These are phyloP conservation scores for Solanum bulbocastanum DNA, from an alignment of 257 asterid genomes.

Conservation along the genomic window DNA sequence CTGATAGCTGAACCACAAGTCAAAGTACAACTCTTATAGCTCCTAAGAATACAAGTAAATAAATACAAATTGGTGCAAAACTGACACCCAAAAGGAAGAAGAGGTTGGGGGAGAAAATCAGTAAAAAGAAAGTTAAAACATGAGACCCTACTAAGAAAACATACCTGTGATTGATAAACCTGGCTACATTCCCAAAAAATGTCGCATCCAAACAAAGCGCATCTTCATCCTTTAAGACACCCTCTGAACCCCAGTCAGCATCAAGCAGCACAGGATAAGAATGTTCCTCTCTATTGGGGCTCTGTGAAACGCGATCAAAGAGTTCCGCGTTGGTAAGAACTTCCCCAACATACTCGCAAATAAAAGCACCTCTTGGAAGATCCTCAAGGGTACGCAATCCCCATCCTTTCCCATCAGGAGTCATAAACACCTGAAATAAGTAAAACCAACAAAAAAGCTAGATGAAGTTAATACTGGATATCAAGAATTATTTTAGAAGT, in stretches of 20 bases:
- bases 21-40: neutral
- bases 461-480: neutral
- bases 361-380: conserved; percentile 89
- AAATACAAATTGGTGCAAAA: neutral
- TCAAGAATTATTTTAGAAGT: neutral
- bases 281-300: conserved; percentile 14
- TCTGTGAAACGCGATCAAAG: conserved; percentile 17
- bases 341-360: conserved; percentile 53
- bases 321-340: conserved; percentile 33
- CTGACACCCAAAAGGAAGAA: neutral
- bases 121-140: neutral
- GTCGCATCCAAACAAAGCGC: conserved; percentile 48
- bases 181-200: conserved; percentile 31
- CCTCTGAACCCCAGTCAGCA: conserved; percentile 42
- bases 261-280: conserved; percentile 40
- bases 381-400: conserved; percentile 93
- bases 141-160: neutral
- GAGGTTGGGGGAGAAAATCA: neutral
- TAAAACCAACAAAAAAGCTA: conserved; percentile 1
- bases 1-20: neutral
- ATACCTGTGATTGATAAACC: conserved; percentile 42
- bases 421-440: conserved; percentile 67
- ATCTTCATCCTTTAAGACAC: conserved; percentile 31
- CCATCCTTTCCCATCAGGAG: conserved; percentile 86
- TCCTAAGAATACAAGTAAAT: neutral